Evolutionary conservation across 2,329 filamentous ascomycete species (phyloP).

Genomic region (Calonectria montana): DNA sequence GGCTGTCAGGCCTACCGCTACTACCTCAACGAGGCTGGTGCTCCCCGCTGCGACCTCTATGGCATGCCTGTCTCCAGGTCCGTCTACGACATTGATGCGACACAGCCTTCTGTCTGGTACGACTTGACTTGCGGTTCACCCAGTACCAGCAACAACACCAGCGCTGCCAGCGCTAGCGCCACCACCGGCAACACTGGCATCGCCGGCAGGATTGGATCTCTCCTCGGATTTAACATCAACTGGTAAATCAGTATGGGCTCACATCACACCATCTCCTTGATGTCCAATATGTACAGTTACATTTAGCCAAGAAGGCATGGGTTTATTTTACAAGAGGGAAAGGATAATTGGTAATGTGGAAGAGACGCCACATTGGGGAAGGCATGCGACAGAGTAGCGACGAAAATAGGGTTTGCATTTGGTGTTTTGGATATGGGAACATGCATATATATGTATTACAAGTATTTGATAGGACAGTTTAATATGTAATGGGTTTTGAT

Average conservation of each 20-base stretch:
- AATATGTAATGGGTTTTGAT: slow-evolving; percentile 22
- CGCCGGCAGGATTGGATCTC: background rate
- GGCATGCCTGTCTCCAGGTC: slow-evolving; percentile 46
- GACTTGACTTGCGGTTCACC: slow-evolving; percentile 52
- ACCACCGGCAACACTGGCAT: background rate
- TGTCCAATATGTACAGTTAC: background rate
- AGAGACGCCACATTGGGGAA: slow-evolving; percentile 11
- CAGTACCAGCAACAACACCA: slow-evolving; percentile 10
- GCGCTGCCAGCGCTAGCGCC: background rate
- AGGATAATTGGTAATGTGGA: slow-evolving; percentile 15
- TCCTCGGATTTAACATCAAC: background rate
- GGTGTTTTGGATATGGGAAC: background rate
- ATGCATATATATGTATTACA: slow-evolving; percentile 20
- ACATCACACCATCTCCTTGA: background rate
- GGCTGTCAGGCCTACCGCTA: slow-evolving; percentile 52
- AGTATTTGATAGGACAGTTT: background rate
- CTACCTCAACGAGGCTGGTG: slow-evolving; percentile 45
- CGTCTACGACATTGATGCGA: slow-evolving; percentile 43
- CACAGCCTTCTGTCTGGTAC: slow-evolving; percentile 48
- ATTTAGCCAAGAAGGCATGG: background rate
- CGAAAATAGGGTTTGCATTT: background rate
- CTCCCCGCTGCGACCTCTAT: slow-evolving; percentile 51
- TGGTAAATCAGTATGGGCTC: background rate
- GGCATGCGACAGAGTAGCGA: background rate
- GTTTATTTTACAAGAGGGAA: background rate